phyloP scores from a whole-genome alignment of 1,284 basidiomycete genomes.

The Sparassis latifolia region DNA sequence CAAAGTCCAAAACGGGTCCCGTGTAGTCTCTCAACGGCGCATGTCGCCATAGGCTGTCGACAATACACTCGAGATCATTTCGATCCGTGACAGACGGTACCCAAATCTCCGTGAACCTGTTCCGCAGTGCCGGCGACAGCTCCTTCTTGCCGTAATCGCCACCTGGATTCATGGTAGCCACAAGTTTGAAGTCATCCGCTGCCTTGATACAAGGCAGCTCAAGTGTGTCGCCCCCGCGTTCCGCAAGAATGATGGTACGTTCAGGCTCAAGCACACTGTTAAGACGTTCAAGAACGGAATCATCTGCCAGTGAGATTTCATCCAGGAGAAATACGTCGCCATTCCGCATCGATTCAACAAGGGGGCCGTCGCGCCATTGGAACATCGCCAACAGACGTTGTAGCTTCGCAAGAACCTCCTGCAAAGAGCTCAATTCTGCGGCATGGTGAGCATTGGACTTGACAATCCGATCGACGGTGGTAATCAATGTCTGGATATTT shows the following conservation, averaged over 20 bases:
- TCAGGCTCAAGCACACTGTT: constrained; percentile 95
- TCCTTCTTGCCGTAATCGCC: constrained; percentile 99
- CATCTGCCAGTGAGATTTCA: constrained; percentile 97
- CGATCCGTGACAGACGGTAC: constrained; percentile 83
- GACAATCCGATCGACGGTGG: constrained; percentile 30
- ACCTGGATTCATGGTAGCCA: constrained; percentile 99
- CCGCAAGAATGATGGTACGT: constrained; percentile 88
- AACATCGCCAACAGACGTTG: constrained; percentile 68
- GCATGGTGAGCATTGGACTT: constrained; percentile 28
- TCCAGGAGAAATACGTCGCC: constrained; percentile 92
- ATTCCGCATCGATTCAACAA: constrained; percentile 85
- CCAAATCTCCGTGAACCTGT: constrained; percentile 99
- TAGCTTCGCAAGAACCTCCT: constrained; percentile 37
- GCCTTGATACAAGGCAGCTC: constrained; percentile 69
- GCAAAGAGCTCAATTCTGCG: constrained; percentile 28
- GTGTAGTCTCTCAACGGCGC: constrained; percentile 58
- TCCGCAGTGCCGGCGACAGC: constrained; percentile 92
- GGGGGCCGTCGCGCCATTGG: constrained; percentile 95
- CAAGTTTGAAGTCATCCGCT: constrained; percentile 71
- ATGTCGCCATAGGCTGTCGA: constrained; percentile 67
- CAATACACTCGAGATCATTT: constrained; percentile 76
- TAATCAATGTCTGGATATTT: constrained; percentile 31
- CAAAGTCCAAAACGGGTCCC: constrained; percentile 68
- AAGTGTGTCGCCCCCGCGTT: constrained; percentile 77
- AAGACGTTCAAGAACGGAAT: constrained; percentile 94